These are phyloP conservation scores for Pachyrhizus erosus DNA, from an alignment of 306 rosid species.

Conservation along the genomic window DNA sequence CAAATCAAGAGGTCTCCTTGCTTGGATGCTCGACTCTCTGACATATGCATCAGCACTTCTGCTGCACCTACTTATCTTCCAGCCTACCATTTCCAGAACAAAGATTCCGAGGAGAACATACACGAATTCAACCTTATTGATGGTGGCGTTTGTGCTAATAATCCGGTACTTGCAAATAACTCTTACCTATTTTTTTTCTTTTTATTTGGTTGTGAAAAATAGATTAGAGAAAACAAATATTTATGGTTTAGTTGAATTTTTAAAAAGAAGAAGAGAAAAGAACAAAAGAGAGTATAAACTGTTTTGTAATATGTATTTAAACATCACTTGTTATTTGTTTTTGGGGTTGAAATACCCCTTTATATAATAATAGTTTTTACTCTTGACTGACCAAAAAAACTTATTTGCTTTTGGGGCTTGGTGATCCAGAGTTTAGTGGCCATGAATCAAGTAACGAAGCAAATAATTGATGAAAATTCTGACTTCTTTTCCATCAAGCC, in stretches of 20 bases:
- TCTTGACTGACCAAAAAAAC: no score
- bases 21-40: constrained; percentile 56
- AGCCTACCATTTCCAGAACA: constrained; percentile 49
- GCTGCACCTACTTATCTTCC: constrained; percentile 70
- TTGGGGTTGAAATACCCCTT: no score
- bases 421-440: constrained; percentile 47
- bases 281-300: no score
- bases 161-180: constrained; percentile 49
- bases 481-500: constrained; percentile 50
- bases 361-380: no score
- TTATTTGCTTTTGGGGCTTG: constrained; percentile 11
- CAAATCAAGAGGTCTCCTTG: constrained; percentile 41
- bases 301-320: no score
- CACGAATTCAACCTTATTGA: constrained; percentile 68
- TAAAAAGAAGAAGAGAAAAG: no score
- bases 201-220: not conserved
- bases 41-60: constrained; percentile 61
- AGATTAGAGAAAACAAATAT: no score
- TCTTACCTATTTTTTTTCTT: constrained; percentile 2
- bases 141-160: constrained; percentile 70
- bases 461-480: constrained; percentile 25
- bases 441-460: constrained; percentile 42
- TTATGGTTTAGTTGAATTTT: no score
- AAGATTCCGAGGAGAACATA: constrained; percentile 26
- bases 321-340: no score